phyloP scores from a whole-genome alignment of 192 early-diverging fungal species.

The Kappamyces sp. region DNA sequence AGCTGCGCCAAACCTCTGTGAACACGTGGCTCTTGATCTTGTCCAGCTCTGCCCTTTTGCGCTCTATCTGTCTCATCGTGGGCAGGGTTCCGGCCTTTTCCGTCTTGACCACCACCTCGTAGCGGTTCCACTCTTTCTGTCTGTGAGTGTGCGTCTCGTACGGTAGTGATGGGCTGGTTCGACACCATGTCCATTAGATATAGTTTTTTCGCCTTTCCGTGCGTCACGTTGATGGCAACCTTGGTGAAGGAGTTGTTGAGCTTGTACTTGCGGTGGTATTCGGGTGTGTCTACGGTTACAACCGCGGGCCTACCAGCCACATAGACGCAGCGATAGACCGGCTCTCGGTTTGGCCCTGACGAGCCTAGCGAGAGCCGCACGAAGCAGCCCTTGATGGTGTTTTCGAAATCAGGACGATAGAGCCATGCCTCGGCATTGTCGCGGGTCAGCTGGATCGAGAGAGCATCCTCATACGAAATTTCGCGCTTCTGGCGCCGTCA shows the following conservation, averaged over 20 bases:
- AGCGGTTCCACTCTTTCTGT: conserved; percentile 12
- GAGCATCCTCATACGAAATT: conserved; percentile 55
- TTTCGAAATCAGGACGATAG: conserved; percentile 63
- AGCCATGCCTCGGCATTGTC: conserved; percentile 68
- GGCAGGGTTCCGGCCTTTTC: conserved; percentile 14
- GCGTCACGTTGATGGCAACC: conserved; percentile 57
- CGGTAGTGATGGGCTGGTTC: conserved; percentile 59
- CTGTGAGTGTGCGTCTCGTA: conserved; percentile 1
- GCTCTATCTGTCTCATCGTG: not conserved
- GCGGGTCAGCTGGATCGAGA: conserved; percentile 55
- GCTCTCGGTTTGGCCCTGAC: conserved; percentile 1
- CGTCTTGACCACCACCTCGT: conserved; percentile 3
- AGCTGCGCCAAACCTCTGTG: conserved; percentile 18
- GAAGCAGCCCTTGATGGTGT: conserved; percentile 44
- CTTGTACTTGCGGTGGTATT: conserved; percentile 51
- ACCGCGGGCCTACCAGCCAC: conserved; percentile 9
- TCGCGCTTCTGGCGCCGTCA: not conserved
- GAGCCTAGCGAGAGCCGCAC: conserved; percentile 15
- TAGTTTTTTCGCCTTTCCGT: conserved; percentile 60
- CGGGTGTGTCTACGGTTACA: conserved; percentile 8
- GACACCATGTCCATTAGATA: conserved; percentile 77
- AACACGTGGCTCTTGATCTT: conserved; percentile 13
- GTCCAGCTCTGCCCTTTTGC: conserved; percentile 7
- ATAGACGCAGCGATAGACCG: conserved; percentile 9
- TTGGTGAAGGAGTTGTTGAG: conserved; percentile 59